phyloP scores from a whole-genome alignment of 495 filamentous ascomycete genomes.

The Aspergillus diversus region DNA sequence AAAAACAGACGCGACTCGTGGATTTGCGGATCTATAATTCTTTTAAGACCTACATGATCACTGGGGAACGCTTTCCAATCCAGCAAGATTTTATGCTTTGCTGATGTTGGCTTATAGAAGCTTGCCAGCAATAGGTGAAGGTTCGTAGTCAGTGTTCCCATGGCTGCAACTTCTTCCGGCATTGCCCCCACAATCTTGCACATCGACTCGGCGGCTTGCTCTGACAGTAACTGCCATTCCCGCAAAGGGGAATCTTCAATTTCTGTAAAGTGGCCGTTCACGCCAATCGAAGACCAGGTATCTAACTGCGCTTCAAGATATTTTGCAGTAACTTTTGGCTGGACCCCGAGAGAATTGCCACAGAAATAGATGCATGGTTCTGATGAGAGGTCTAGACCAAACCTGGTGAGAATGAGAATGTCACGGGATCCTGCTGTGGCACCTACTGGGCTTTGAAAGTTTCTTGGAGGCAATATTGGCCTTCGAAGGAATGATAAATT shows the following conservation, averaged over 20 bases:
- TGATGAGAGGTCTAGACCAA: constrained; percentile 40
- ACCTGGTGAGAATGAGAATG: constrained; percentile 17
- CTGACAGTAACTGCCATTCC: constrained; percentile 78
- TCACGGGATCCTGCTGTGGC: neutral
- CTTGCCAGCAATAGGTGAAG: constrained; percentile 86
- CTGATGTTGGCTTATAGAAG: constrained; percentile 81
- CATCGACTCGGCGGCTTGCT: constrained; percentile 71
- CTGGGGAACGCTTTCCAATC: constrained; percentile 95
- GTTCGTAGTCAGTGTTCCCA: constrained; percentile 92
- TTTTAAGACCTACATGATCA: constrained; percentile 67
- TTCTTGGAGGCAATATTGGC: constrained; percentile 71
- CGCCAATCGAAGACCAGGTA: constrained; percentile 89
- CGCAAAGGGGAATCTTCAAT: constrained; percentile 73
- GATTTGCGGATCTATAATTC: neutral
- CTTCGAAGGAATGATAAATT: constrained; percentile 87
- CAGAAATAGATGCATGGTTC: constrained; percentile 79
- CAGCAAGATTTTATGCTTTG: constrained; percentile 82
- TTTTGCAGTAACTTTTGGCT: constrained; percentile 72
- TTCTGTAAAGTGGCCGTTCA: constrained; percentile 86
- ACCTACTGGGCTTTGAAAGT: constrained; percentile 53
- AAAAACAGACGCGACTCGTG: neutral
- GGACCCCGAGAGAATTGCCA: constrained; percentile 92
- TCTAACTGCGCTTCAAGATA: constrained; percentile 78
- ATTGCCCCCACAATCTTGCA: constrained; percentile 81
- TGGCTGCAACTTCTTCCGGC: constrained; percentile 80